Base-by-base conservation (phyloP, 352 stramenopile species). In the Globisporangium middletonii region DNA sequence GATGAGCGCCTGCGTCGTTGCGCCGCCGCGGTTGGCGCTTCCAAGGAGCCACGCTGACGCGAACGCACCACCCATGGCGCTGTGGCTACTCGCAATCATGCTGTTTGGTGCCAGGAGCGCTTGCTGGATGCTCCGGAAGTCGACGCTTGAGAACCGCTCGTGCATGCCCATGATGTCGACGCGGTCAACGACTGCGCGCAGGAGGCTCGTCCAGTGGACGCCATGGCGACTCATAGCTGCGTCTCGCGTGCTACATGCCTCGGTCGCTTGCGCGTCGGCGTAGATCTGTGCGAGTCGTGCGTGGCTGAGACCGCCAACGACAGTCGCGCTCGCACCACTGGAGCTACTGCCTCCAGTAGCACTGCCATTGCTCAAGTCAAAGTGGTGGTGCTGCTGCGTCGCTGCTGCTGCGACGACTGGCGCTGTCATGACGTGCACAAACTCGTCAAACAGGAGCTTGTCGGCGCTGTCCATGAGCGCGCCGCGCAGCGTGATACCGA, bases 101-200 rank as follows among this genome's bases (percentile, higher is more conserved):
- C 11, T 45, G 30, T 45, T 46, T 6, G 55, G 37, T 2, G 33
- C 33, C 30, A 58, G 27, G 9, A 77, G 37, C 2, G 63, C 45
- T 8, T 65, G 67, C 37, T 79, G 67, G 45, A 79, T 75, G 53
- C 62, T 75, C 8, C 65, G 67, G n/a, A 79, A 72, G 50, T 79
- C 72, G 16, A 57, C 19, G 30, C 59, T 63, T 3, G 26, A 16
- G 13, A 73, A 64, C 11, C 65, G 65, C 9, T 77, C 63, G n/a
- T 51, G 38, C 27, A 65, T 57, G 15, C 63, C 65, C 23, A 76
- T 44, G 37, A 82, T 47, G 42, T 82, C 73, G 9, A 75, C 56
- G n/a, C 72, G 62, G 41, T 77, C 65, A 3, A 60, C 47, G 1
- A 73, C 58, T 0, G 58, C 58, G 3, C 53, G 35, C 12, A 73